phyloP scores from a whole-genome alignment of 176 grass and related monocot species.

The Oryza glumipatula region DNA sequence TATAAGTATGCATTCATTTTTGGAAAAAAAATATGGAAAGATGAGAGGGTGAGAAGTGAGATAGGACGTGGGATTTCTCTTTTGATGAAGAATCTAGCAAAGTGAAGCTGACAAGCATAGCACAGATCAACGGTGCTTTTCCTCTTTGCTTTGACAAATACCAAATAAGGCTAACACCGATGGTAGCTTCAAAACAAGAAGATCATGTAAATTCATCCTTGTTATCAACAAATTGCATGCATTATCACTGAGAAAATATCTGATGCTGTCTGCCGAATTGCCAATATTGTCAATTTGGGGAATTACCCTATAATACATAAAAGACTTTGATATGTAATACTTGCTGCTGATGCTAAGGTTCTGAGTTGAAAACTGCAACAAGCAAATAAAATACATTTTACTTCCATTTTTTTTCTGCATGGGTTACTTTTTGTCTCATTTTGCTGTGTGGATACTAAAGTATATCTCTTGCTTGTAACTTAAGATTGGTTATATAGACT shows the following conservation, averaged over 20 bases:
- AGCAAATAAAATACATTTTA: background rate
- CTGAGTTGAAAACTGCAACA: background rate
- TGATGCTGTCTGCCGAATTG: background rate
- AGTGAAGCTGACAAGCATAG: background rate
- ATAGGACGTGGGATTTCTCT: background rate
- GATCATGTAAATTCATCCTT: background rate
- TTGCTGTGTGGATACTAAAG: constrained; percentile 5
- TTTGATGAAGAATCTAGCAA: background rate
- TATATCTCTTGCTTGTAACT: constrained; percentile 35
- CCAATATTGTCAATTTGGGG: background rate
- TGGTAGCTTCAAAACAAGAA: background rate
- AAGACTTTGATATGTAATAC: background rate
- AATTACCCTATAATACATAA: background rate
- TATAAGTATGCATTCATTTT: background rate
- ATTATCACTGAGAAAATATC: background rate
- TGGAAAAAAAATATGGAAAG: background rate
- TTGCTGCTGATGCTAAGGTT: background rate
- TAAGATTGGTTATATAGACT: constrained; percentile 39
- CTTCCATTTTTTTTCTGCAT: background rate
- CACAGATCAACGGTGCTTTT: background rate
- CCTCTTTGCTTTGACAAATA: background rate
- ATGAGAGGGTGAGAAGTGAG: no score
- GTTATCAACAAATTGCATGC: background rate
- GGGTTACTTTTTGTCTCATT: constrained; percentile 24
- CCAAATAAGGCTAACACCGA: background rate